Base-by-base conservation (phyloP, 106 monocot species). In the Acorus gramineus region DNA sequence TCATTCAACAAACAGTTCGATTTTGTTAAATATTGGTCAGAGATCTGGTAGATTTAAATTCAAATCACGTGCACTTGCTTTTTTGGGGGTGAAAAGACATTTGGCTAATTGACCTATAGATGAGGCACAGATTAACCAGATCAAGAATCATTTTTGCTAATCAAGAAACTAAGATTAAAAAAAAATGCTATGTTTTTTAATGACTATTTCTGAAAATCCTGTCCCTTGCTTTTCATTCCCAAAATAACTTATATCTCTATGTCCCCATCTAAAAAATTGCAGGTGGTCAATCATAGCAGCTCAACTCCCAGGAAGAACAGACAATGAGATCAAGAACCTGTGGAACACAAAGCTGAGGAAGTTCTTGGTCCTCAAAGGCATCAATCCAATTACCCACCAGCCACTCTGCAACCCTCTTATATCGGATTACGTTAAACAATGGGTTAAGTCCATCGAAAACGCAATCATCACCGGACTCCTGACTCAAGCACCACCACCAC, bases 381-480 rank as follows among this genome's bases (percentile, higher is more conserved):
- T 72, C 53, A 72, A 72, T 55, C 72, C 72, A 13, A 55, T 72
- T 1, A 72, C 72, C 55, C 72, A 72, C 47, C 63, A 72, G 53
- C 72, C 64, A 14, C 28, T 72, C 9, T 72, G 72, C 64, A 64
- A 63, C 42, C 62, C 72, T 56, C 72, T 56, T n/a, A 47, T 72
- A 10, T 63, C 72, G 11, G 72, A 72, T 13, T 72, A 72, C 46
- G 72, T 72, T 49, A 72, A 64, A 56, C 62, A 72, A 5, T 72
- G 72, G 12, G 12, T 72, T 11, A 72, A 63, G 49, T 72, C 72
- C 72, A 72, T 72, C 55, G 72, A 72, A 42, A 63, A 49, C 64
- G 57, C 57, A 63, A 55, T 72, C 64, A 63, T 72, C 48, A 10
- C 51, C 3, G 51, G 63, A 11, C 63, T 72, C 6, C 47, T 42